Conservation (phyloP, 1,284 basidiomycete species). For the Ustilago esculenta region DNA sequence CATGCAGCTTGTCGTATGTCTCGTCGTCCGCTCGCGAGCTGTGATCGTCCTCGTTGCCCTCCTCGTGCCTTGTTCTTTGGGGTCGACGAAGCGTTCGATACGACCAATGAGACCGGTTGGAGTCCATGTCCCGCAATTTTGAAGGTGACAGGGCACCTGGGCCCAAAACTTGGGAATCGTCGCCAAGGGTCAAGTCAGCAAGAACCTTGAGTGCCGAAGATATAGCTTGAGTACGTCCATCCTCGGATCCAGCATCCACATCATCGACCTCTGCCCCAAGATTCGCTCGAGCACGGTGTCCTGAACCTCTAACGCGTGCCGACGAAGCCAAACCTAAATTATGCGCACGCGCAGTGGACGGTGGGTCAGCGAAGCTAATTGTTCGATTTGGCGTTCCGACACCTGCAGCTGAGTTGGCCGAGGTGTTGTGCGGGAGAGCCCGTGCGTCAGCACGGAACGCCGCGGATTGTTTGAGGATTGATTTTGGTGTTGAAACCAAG, state of each 20-base stretch:
- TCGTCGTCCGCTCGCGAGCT: constrained; percentile 26
- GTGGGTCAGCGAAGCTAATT: constrained; percentile 47
- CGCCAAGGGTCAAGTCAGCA: constrained; percentile 42
- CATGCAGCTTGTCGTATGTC: constrained; percentile 46
- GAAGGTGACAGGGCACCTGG: constrained; percentile 10
- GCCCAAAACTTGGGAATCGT: constrained; percentile 4
- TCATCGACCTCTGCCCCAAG: constrained; percentile 2
- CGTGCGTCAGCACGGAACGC: constrained; percentile 14
- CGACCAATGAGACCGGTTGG: constrained; percentile 43
- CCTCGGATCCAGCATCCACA: constrained; percentile 9
- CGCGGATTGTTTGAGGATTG: constrained; percentile 41
- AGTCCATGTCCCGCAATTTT: constrained; percentile 17
- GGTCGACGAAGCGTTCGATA: constrained; percentile 36
- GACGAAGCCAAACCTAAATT: constrained; percentile 30
- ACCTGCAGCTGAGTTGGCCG: constrained; percentile 12
- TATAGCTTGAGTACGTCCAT: constrained; percentile 36
- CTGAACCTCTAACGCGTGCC: constrained; percentile 1
- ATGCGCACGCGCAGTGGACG: constrained; percentile 19
- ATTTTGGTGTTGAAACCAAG: constrained; percentile 37
- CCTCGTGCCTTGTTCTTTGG: constrained; percentile 21
- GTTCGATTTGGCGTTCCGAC: constrained; percentile 44
- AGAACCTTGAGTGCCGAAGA: constrained; percentile 30
- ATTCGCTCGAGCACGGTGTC: constrained; percentile 5
- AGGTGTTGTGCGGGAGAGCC: constrained; percentile 15
- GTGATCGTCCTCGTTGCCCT: constrained; percentile 7